phyloP scores from a whole-genome alignment of 2,329 filamentous ascomycete genomes.

The Corynespora cassiicola region DNA sequence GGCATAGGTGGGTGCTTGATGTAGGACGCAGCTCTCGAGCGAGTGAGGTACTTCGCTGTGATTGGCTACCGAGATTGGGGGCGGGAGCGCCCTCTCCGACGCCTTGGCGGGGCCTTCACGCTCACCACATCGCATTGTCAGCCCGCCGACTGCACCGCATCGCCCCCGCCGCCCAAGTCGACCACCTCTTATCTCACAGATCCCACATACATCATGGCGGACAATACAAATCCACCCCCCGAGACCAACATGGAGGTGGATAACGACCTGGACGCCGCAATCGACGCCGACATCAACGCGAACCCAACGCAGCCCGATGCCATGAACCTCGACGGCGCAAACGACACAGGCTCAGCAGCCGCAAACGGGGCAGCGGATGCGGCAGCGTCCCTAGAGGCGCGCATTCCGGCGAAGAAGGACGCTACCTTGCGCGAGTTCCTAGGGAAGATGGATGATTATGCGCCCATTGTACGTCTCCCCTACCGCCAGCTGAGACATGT shows the following conservation, averaged over 20 bases:
- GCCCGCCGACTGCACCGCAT: no score
- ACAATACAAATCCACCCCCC: conserved; percentile 33
- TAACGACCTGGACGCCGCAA: conserved; percentile 48
- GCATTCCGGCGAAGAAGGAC: conserved; percentile 84
- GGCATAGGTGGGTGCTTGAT: no score
- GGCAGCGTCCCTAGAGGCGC: conserved; percentile 62
- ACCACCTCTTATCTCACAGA: no score
- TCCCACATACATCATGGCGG: conserved; percentile 45
- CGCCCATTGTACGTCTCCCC: conserved; percentile 78
- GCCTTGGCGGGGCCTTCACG: no score
- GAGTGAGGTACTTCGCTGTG: neutral
- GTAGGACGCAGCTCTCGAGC: no score
- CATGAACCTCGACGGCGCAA: conserved; percentile 51
- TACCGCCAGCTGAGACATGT: conserved; percentile 3
- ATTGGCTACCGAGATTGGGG: conserved; percentile 1
- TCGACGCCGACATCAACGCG: conserved; percentile 50
- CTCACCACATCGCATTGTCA: conserved; percentile 5
- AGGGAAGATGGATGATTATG: conserved; percentile 96
- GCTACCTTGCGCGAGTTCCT: conserved; percentile 91
- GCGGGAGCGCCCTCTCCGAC: no score
- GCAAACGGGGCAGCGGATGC: conserved; percentile 50
- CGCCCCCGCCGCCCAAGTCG: no score
- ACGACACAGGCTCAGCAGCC: conserved; percentile 39
- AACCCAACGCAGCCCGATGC: conserved; percentile 44
- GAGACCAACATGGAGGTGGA: conserved; percentile 38